A percentile compares a stretch with the other conserved stretches of the same genome.
These are phyloP conservation scores for Xylaria curta DNA, from an alignment of 495 filamentous ascomycete genomes.

Conservation along the genomic window DNA sequence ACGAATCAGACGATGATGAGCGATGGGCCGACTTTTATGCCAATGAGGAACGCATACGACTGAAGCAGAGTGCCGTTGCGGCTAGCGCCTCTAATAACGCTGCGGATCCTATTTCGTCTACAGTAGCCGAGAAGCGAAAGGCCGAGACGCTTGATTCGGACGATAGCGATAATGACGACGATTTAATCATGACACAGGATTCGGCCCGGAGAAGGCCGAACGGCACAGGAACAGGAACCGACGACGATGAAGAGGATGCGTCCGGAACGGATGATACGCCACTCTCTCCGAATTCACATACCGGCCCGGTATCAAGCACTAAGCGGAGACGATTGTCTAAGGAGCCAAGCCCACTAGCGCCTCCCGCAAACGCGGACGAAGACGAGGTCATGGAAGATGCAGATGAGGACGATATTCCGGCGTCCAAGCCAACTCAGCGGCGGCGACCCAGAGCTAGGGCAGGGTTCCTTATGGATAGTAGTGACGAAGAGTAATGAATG, in stretches of 20 bases:
- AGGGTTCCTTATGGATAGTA: constrained; percentile 64
- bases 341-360: constrained; percentile 27
- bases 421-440: constrained; percentile 32
- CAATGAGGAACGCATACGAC: constrained; percentile 52
- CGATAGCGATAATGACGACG: constrained; percentile 45
- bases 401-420: constrained; percentile 48
- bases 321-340: constrained; percentile 39
- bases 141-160: constrained; percentile 27
- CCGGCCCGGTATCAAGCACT: constrained; percentile 22
- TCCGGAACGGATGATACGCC: constrained; percentile 38
- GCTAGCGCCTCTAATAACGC: constrained; percentile 3
- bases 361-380: constrained; percentile 24
- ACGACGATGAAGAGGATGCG: constrained; percentile 39
- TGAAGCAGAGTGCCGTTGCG: constrained; percentile 48
- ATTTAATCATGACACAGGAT: constrained; percentile 27
- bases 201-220: constrained; percentile 26
- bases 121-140: constrained; percentile 37
- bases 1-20: constrained; percentile 75
- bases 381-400: constrained; percentile 36
- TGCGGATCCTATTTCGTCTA: constrained; percentile 27
- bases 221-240: constrained; percentile 28
- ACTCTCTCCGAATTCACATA: constrained; percentile 37
- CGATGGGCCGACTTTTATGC: constrained; percentile 72
- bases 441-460: constrained; percentile 51
- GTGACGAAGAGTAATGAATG: constrained; percentile 56